Evolutionary conservation across 2,329 filamentous ascomycete genomes (phyloP).

Genomic region (Scleromitrula shiraiana): DNA sequence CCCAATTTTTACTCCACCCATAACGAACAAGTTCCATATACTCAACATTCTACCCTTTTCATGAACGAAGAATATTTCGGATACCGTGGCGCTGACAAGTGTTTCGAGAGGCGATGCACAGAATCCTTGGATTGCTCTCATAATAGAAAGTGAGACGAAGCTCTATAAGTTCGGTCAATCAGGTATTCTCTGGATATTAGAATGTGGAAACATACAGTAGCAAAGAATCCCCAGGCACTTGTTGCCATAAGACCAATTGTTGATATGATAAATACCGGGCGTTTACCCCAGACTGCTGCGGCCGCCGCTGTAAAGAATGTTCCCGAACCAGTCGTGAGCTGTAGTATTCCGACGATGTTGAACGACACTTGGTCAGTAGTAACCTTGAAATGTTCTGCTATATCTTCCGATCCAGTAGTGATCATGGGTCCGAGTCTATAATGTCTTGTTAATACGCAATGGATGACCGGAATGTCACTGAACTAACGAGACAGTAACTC

Average conservation of each 20-base stretch:
- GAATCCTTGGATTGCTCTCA: slow-evolving; percentile 28
- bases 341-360: slow-evolving; percentile 29
- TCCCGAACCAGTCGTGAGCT: slow-evolving; percentile 34
- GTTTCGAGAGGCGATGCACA: slow-evolving; percentile 27
- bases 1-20: slow-evolving; percentile 26
- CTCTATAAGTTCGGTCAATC: slow-evolving; percentile 19
- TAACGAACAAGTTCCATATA: slow-evolving; percentile 24
- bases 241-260: slow-evolving; percentile 30
- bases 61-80: slow-evolving; percentile 40
- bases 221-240: slow-evolving; percentile 35
- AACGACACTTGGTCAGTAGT: slow-evolving; percentile 32
- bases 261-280: slow-evolving; percentile 27
- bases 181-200: not conserved
- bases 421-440: slow-evolving; percentile 35
- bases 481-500: slow-evolving; percentile 24
- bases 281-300: slow-evolving; percentile 30
- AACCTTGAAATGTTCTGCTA: slow-evolving; percentile 31
- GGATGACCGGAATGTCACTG: slow-evolving; percentile 9
- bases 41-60: slow-evolving; percentile 33
- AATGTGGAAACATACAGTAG: slow-evolving; percentile 18
- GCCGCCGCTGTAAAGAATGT: slow-evolving; percentile 36
- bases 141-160: slow-evolving; percentile 32
- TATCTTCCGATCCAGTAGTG: slow-evolving; percentile 31
- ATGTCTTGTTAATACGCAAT: slow-evolving; percentile 1
- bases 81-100: slow-evolving; percentile 32